Evolutionary conservation across 192 early-diverging fungal genomes (phyloP), one percentile per base, ranked within the genome.

Genomic region (Haplosporangium gracile): DNA sequence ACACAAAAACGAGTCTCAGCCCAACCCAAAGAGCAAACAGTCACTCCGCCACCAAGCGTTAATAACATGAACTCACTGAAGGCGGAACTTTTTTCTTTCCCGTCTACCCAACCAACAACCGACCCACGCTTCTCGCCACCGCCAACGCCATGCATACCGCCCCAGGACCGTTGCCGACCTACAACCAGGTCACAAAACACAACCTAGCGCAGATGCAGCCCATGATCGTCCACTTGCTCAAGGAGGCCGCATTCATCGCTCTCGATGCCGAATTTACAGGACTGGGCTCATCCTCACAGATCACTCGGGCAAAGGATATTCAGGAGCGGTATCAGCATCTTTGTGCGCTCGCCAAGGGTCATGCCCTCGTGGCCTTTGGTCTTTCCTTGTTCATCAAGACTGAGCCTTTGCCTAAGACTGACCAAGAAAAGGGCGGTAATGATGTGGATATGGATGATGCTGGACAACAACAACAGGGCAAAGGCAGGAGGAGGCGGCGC

Each of bases 201-300:
- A 95, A 94, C 81, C 88, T 95, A 51, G 77, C 69, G 18, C 63
- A 86, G 9, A 79, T 92, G n/a, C 88, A 85, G 24, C 80, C 79
- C 24, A 78, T 76, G 15, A 93, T 96, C 39, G 73, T 90, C 32
- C 55, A 87, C 16, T 65, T 82, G 26, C 74, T 93, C 72, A 89
- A 51, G 70, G 81, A 90, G 20, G 94, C 96, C 16, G 85, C 89
- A 57, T 97, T 96, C 78, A 92, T 99, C 73, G 92, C 97, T 7
- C 87, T 99, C 45, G 98, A 99, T 84, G 95, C 95, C 5, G 98
- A 99, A 81, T 98, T 99, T 82, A 96, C 96, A 13, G 98, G 98
- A 13, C 92, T 97, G 1, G 94, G 94, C 13, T 76, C 81, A 4
- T 79, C 80, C 76, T 32, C 82, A 45, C 68, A 78, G 32, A 81